Evolutionary conservation across 768 basidiomycete genomes (phyloP), one percentile per base, ranked within the genome.

Genomic region (Mycena filopes): DNA sequence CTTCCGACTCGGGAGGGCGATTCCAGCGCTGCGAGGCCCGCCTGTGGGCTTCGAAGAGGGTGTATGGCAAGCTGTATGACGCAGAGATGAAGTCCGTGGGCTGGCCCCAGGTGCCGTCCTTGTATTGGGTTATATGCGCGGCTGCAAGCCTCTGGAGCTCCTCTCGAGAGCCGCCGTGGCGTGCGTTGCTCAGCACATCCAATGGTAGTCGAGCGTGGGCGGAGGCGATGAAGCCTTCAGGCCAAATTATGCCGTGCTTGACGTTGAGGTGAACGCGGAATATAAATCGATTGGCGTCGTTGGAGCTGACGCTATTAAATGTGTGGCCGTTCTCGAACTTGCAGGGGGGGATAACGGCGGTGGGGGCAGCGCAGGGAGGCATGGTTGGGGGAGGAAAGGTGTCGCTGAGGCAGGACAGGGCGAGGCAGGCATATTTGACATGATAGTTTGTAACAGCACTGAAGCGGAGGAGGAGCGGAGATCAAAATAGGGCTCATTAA

Each of bases 61-160:
- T 51, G 18, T 61, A 60, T 16, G 58, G 38, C 1, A 57, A 12
- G 59, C 58, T 66, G 40, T 25, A 60, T 2, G 65, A 56, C 2
- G n/a, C 29, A 18, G 65, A 60, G 4, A 61, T 11, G 41, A 55
- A 61, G 12, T 11, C 3, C 3, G 59, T 36, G 1, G 58, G 53
- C 36, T 6, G 2, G 2, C 6, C 2, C 42, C 36, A 13, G 16
- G 46, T 63, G 2, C 16, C 3, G 20, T 40, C n/a, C 20, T 55
- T 49, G 9, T 13, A 63, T 23, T 63, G 61, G 4, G 5, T 47
- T 12, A 63, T 47, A n/a, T 63, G 46, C 13, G 26, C 40, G 3
- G 36, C 10, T 3, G 61, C 53, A 4, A 18, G n/a, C 1, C 11
- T 1, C n/a, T 2, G 8, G 12, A 63, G 45, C 1, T 10, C 21